Evolutionary conservation across 1,284 basidiomycete genomes (phyloP).

Genomic region (Ganoderma boninense): DNA sequence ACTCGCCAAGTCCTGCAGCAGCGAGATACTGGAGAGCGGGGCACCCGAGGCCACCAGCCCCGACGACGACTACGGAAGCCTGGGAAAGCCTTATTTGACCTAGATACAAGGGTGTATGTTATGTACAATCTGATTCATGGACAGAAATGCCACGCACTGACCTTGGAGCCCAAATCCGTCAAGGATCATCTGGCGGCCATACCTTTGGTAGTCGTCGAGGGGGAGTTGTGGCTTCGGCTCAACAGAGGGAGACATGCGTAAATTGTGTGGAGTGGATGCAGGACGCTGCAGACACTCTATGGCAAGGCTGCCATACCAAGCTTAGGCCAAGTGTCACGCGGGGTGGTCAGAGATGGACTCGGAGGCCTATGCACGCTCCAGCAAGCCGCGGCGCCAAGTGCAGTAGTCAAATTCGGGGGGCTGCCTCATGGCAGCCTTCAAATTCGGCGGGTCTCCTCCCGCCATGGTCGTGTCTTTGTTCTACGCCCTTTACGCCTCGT

Average conservation of each 20-base stretch:
- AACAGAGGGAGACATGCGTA: conserved; percentile 12
- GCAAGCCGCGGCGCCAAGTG: too few species aligned
- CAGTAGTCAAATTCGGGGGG: not conserved
- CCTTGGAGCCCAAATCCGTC: conserved; percentile 86
- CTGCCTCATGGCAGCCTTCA: too few species aligned
- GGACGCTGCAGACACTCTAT: not conserved
- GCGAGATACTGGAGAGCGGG: conserved; percentile 95
- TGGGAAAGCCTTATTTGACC: conserved; percentile 85
- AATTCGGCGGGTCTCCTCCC: not conserved
- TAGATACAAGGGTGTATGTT: conserved; percentile 41
- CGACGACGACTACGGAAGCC: conserved; percentile 87
- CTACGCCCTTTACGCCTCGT: not conserved
- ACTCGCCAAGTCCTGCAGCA: conserved; percentile 87
- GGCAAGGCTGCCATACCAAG: not conserved
- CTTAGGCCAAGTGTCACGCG: not conserved
- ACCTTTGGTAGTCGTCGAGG: conserved; percentile 84
- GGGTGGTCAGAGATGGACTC: not conserved
- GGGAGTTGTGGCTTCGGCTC: conserved; percentile 41
- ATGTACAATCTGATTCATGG: not conserved
- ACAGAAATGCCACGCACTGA: not conserved
- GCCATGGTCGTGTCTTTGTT: not conserved
- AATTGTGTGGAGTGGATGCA: not conserved
- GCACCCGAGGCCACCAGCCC: conserved; percentile 96
- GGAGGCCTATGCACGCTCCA: too few species aligned
- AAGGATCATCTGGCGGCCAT: conserved; percentile 98